Conservation (phyloP, 176 grass and related monocot genomes). For the Oryza glumipatula region DNA sequence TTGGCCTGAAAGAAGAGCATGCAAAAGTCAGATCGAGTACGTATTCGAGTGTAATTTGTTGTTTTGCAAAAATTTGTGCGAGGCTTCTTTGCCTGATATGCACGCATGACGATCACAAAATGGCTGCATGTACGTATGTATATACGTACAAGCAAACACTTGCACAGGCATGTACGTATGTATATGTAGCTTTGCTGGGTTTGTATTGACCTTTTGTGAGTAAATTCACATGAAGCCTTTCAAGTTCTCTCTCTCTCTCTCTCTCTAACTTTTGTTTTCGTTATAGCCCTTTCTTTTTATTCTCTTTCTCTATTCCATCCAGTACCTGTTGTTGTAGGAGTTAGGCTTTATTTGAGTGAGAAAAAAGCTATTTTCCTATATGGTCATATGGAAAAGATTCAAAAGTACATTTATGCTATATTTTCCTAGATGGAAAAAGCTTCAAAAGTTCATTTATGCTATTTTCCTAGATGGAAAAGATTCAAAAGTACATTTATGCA, state of each 20-base stretch:
- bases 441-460: slow-evolving; percentile 29
- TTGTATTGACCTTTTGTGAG: neutral
- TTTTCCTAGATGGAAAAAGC: slow-evolving; percentile 1
- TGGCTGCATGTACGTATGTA: neutral
- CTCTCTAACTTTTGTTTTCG: neutral
- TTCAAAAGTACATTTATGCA: slow-evolving; percentile 40
- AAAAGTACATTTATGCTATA: neutral
- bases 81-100: neutral
- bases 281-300: neutral
- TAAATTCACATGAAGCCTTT: neutral
- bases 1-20: slow-evolving; percentile 9
- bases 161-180: neutral
- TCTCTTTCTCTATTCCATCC: neutral
- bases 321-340: neutral
- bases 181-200: neutral
- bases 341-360: slow-evolving; percentile 14
- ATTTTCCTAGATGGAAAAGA: neutral
- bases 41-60: slow-evolving; percentile 8
- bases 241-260: neutral
- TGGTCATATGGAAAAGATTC: slow-evolving; percentile 2
- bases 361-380: neutral
- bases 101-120: neutral
- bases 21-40: neutral
- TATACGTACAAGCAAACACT: neutral
- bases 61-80: neutral